Conservation (phyloP, 345 rosid genomes). For the Ricinus communis region DNA sequence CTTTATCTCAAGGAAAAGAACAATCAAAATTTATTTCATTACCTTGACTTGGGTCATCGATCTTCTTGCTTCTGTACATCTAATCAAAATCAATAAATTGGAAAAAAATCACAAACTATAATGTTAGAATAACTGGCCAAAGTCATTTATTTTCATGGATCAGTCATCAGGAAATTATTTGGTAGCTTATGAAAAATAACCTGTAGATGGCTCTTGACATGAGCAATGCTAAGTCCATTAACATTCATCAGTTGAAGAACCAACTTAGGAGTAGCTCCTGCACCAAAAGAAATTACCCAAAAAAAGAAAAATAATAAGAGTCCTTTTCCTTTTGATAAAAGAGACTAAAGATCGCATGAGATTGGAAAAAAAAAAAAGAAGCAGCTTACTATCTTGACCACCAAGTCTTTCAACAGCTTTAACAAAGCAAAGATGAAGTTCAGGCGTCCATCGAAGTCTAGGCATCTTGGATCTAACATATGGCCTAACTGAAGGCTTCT, state of each 20-base stretch:
- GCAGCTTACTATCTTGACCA: conserved; percentile 28
- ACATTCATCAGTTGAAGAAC: conserved; percentile 38
- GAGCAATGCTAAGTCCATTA: conserved; percentile 39
- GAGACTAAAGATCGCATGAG: neutral
- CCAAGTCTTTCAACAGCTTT: conserved; percentile 38
- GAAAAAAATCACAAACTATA: neutral
- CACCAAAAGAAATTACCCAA: neutral
- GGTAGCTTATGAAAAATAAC: conserved; percentile 6
- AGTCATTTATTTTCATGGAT: neutral
- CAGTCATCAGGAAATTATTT: neutral
- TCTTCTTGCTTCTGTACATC: conserved; percentile 41
- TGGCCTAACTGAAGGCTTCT: conserved; percentile 45
- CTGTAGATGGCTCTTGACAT: conserved; percentile 41
- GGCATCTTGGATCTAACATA: conserved; percentile 40
- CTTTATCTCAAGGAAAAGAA: neutral
- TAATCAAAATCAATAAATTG: neutral
- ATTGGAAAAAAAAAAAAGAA: neutral
- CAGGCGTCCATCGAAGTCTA: conserved; percentile 36
- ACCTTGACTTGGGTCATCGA: conserved; percentile 31
- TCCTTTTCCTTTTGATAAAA: neutral
- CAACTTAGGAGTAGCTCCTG: conserved; percentile 36
- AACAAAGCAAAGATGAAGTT: conserved; percentile 32
- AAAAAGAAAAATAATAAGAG: neutral
- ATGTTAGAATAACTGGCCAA: neutral
- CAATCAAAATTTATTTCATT: neutral